Evolutionary conservation across 768 basidiomycete genomes (phyloP), one percentile per base, ranked within the genome.

Genomic region (Naganishia kalamii): DNA sequence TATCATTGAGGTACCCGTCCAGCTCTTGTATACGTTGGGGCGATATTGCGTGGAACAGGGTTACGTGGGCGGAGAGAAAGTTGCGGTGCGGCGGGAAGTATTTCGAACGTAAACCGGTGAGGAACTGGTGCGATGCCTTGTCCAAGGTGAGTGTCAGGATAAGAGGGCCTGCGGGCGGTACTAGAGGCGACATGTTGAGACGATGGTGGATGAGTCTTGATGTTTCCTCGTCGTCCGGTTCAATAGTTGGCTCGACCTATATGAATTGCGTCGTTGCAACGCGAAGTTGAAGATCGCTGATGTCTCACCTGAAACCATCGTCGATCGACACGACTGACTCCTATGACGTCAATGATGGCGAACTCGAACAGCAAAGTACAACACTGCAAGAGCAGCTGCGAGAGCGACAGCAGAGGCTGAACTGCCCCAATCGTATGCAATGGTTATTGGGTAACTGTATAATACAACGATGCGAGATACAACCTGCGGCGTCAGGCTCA

Each of bases 21-120:
- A 74, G 63, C 48, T 72, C 71, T 8, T 37, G 47, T 23, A 67
- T 46, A 12, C 71, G 70, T 30, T 71, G 67, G 2, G 66, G 32
- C 3, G 71, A 71, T 37, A 74, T 71, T 19, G 70, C 73, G 49
- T 72, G 71, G 65, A 72, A 72, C 6, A 74, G 60, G 1, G 73
- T 71, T n/a, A 74, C 60, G 59, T 74, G 73, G 0, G 71, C 73
- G 4, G 52, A 48, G 23, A 74, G 65, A 59, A 69, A 68, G 44
- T 74, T 74, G 33, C 73, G 65, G 43, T 63, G 62, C 35, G 68
- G 49, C 4, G 73, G 73, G 51, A 74, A 74, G 47, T 72, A 72
- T 62, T 68, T 70, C 15, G 68, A 67, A 6, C 73, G 67, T 3
- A 74, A 67, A 23, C 27, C 29, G 3, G 71, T 74, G 15, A 74